A percentile compares a stretch with the other conserved stretches of the same genome.
Evolutionary conservation across 495 filamentous ascomycete species (phyloP).

Genomic region (Penicillium waksmanii): DNA sequence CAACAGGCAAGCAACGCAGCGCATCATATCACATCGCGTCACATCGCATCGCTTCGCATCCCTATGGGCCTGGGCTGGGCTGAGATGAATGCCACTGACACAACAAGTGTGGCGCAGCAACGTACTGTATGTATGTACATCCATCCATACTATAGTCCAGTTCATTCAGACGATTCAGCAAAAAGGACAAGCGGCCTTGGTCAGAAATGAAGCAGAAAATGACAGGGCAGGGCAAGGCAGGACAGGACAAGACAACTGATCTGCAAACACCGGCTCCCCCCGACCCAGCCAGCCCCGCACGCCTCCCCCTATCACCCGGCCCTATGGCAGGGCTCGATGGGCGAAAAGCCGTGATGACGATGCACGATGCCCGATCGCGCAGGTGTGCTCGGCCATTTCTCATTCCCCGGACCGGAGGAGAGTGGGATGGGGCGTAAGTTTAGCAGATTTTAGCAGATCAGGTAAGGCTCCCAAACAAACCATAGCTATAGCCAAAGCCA

Average conservation of each 20-base stretch:
- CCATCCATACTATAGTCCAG: neutral
- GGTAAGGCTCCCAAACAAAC: no score
- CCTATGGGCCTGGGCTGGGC: no score
- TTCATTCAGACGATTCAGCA: neutral
- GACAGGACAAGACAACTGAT: neutral
- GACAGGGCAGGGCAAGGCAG: neutral
- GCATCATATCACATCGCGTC: no score
- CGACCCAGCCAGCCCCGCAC: neutral
- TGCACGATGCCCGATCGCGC: slow-evolving; percentile 25
- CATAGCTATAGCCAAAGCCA: no score
- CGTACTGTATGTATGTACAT: neutral
- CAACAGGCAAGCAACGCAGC: no score
- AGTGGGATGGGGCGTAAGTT: no score
- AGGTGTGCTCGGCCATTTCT: neutral
- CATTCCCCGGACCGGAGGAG: neutral
- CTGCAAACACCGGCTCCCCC: neutral
- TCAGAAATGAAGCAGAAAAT: neutral
- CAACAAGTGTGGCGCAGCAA: slow-evolving; percentile 27
- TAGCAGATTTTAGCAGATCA: no score
- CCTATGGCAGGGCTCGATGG: neutral
- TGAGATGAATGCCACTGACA: neutral
- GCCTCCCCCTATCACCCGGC: neutral
- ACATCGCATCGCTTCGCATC: no score
- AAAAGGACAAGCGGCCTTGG: neutral
- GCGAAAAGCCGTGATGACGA: neutral